Percentiles rank a stretch among this genome's conserved stretches.
Evolutionary conservation across 2,329 filamentous ascomycete genomes (phyloP).

Genomic region (Fusarium gaditjirri): DNA sequence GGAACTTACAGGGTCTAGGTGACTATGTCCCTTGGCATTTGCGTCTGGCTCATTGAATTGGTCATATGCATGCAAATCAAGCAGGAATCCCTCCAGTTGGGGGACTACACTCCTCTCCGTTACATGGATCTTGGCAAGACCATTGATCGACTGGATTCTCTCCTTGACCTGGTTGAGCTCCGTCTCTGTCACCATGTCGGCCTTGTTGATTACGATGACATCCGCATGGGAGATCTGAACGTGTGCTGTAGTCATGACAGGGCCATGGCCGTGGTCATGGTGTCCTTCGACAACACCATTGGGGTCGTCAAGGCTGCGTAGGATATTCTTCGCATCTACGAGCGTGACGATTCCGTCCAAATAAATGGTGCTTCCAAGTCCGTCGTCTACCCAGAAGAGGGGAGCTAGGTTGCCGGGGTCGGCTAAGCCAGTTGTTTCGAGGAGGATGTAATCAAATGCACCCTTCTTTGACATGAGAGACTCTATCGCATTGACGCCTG

Average conservation of each 20-base stretch:
- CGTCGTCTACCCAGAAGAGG: slow-evolving; percentile 97
- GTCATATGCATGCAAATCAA: slow-evolving; percentile 95
- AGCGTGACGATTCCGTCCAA: slow-evolving; percentile 96
- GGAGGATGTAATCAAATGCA: slow-evolving; percentile 95
- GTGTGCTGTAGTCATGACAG: slow-evolving; percentile 89
- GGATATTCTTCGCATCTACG: slow-evolving; percentile 93
- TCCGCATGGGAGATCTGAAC: slow-evolving; percentile 97
- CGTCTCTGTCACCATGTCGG: slow-evolving; percentile 78
- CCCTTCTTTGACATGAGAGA: slow-evolving; percentile 94
- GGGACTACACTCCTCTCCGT: slow-evolving; percentile 85
- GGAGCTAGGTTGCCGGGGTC: slow-evolving; percentile 96
- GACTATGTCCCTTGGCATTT: slow-evolving; percentile 82
- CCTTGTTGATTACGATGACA: slow-evolving; percentile 93
- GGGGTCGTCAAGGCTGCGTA: slow-evolving; percentile 82
- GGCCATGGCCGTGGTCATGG: slow-evolving; percentile 65
- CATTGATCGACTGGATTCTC: slow-evolving; percentile 87
- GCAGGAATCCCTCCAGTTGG: slow-evolving; percentile 82
- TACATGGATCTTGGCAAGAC: slow-evolving; percentile 83
- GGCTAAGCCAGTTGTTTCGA: slow-evolving; percentile 94
- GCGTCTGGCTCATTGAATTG: slow-evolving; percentile 79
- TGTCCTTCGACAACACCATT: slow-evolving; percentile 63
- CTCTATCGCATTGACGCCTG: slow-evolving; percentile 94
- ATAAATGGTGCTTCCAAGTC: slow-evolving; percentile 93
- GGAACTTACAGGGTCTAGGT: slow-evolving; percentile 81
- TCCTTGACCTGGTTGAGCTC: slow-evolving; percentile 76